A percentile compares a stretch with the other conserved stretches of the same genome.
Conservation (phyloP, 495 filamentous ascomycete genomes). For the Penicillium coffeae region DNA sequence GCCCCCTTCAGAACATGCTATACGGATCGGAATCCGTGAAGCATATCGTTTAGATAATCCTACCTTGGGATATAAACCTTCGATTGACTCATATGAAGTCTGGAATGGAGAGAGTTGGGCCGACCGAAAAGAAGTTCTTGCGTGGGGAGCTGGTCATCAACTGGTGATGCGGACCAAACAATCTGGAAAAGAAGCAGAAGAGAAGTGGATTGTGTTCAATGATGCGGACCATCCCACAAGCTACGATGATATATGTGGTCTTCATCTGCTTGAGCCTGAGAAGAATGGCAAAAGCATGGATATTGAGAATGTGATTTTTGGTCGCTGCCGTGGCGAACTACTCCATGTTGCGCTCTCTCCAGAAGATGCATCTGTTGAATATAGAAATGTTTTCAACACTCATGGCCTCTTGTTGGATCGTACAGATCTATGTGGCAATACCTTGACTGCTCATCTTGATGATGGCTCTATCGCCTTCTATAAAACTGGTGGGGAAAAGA, state of each 20-base stretch:
- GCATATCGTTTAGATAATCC: constrained; percentile 43
- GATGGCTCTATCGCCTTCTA: constrained; percentile 47
- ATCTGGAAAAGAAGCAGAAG: constrained; percentile 12
- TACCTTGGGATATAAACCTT: constrained; percentile 61
- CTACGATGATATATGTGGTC: constrained; percentile 59
- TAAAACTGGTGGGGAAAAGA: constrained; percentile 25
- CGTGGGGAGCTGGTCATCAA: constrained; percentile 60
- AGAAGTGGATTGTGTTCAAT: constrained; percentile 51
- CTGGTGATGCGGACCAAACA: constrained; percentile 46
- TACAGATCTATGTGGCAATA: constrained; percentile 29
- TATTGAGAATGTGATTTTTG: constrained; percentile 38
- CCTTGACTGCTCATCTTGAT: constrained; percentile 45
- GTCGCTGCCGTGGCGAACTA: constrained; percentile 37
- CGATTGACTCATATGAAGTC: constrained; percentile 57
- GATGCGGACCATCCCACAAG: constrained; percentile 49
- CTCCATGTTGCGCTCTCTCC: constrained; percentile 33
- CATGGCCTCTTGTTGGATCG: constrained; percentile 25
- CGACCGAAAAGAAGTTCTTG: constrained; percentile 53
- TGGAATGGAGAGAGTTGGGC: constrained; percentile 50
- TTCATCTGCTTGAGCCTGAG: constrained; percentile 49
- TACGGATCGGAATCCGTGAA: constrained; percentile 24
- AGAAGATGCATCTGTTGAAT: constrained; percentile 18
- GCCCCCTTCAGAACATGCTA: constrained; percentile 34
- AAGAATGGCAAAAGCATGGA: constrained; percentile 27
- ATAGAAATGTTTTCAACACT: constrained; percentile 33